Base-by-base conservation (phyloP, 2,329 filamentous ascomycete species). In the Daldinia sp. region DNA sequence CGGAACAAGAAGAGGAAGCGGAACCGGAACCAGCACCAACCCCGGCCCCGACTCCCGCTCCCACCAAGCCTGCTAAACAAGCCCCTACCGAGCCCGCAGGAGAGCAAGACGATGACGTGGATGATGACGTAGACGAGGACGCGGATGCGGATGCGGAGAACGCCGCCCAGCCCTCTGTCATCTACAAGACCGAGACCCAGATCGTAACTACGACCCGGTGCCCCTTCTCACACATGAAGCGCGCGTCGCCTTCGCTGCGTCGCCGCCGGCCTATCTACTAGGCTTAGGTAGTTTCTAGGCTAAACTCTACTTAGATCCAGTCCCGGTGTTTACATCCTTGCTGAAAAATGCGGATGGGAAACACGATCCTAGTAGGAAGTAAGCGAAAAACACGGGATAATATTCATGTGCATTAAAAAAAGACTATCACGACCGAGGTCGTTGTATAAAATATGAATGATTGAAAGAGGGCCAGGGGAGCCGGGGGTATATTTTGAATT, bases 181-280 rank as follows among this genome's bases (percentile, higher is more conserved):
- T 57, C 10, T 41, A 44, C 37, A 44, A 57, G 54, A 41, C 54
- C 7, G 18, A 41, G 37, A 30, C n/a, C 13, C 20, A 44, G 37
- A 65, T 61, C n/a, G 41, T 62, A 42, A 51, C 51, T 1, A 54
- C 51, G 6, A 54, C 51, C 51, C n/a, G 30, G 10, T 54, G 51
- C 23, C 51, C 51, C 51, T 9, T 20, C 30, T 30, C 30, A 5
- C 51, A 54, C 51, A 54, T n/a, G 33, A 54, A 35, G 51, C 30
- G 30, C 30, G 51, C 51, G 3, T 37, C 51, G 33, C 51, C 51
- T 1, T 54, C 51, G 51, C 51, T 54, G 41, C 28, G 56, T 6
- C 54, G 54, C 15, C 56, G 41, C 30, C 56, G 42, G 12, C 37
- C 20, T 10, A n/a, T 33, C 7, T 30, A 51, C 26, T 51, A 51